Evolutionary conservation across 2,329 filamentous ascomycete genomes (phyloP).

Genomic region (Aspergillus viridinutans): DNA sequence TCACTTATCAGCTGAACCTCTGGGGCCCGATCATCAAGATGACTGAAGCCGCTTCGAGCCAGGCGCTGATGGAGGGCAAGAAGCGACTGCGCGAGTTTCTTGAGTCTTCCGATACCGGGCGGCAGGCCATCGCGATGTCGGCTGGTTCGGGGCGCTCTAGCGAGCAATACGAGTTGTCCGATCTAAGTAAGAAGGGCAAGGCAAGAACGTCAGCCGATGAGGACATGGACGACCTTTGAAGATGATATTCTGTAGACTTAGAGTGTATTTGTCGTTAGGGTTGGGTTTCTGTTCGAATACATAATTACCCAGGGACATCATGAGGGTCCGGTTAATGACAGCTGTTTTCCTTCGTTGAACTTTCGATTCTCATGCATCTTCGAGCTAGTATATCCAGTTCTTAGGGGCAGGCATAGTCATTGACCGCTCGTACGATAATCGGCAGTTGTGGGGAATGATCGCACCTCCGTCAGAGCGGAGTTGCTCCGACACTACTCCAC

Average conservation of each 20-base stretch:
- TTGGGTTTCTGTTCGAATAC: not conserved
- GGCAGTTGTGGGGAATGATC: not conserved
- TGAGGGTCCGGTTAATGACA: not conserved
- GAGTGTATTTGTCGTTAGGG: not conserved
- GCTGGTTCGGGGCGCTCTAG: slow-evolving; percentile 34
- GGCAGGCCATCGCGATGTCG: slow-evolving; percentile 77
- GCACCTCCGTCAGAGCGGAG: not conserved
- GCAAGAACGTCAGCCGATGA: slow-evolving; percentile 19
- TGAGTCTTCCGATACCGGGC: slow-evolving; percentile 77
- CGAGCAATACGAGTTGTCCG: slow-evolving; percentile 58
- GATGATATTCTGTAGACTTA: slow-evolving; percentile 4
- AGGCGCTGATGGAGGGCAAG: slow-evolving; percentile 88
- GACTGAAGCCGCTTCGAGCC: slow-evolving; percentile 79
- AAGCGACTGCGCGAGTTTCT: slow-evolving; percentile 86
- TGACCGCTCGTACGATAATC: not conserved
- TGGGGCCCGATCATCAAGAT: slow-evolving; percentile 96
- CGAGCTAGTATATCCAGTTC: slow-evolving; percentile 1
- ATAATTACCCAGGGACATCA: not conserved
- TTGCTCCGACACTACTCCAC: not conserved
- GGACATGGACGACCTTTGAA: slow-evolving; percentile 35
- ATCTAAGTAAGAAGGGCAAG: slow-evolving; percentile 26
- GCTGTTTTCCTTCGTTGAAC: not conserved
- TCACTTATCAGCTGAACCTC: slow-evolving; percentile 90
- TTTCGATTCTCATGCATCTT: not conserved
- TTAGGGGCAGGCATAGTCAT: not conserved